These are phyloP conservation scores for Juglanconis juglandina DNA, from an alignment of 2,329 filamentous ascomycete genomes.

Conservation along the genomic window DNA sequence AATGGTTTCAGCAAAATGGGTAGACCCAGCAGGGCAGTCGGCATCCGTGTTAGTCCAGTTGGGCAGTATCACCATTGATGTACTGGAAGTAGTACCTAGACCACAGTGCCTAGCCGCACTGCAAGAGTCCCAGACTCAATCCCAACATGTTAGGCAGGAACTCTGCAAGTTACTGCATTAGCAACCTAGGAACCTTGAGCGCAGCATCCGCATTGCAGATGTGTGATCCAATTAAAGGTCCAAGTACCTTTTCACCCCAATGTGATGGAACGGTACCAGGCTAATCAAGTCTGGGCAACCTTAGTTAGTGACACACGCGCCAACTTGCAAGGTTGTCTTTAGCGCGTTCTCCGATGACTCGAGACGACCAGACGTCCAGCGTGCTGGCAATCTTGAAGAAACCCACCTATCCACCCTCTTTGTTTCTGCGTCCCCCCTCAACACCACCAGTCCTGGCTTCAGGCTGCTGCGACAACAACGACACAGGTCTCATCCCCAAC, in stretches of 20 bases:
- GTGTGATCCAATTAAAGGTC: background rate
- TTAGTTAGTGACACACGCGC: background rate
- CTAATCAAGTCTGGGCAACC: background rate
- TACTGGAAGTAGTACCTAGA: too few species aligned
- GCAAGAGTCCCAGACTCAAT: too few species aligned
- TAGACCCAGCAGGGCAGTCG: too few species aligned
- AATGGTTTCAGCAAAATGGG: too few species aligned
- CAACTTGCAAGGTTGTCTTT: background rate
- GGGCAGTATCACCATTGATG: too few species aligned
- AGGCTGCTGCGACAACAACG: background rate
- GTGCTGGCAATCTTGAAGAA: background rate
- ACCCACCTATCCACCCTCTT: background rate
- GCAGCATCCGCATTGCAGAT: too few species aligned
- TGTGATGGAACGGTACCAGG: background rate
- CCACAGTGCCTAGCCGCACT: too few species aligned
- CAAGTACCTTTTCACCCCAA: background rate
- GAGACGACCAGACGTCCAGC: background rate
- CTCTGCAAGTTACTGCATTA: too few species aligned
- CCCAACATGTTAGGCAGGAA: too few species aligned
- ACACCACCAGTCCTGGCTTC: background rate
- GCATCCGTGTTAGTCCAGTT: too few species aligned
- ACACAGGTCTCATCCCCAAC: background rate
- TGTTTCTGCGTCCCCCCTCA: background rate
- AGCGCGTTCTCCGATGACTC: background rate
- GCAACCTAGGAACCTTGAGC: too few species aligned